Evolutionary conservation across 75 land plant genomes (phyloP).

Genomic region (Picea sitchensis): DNA sequence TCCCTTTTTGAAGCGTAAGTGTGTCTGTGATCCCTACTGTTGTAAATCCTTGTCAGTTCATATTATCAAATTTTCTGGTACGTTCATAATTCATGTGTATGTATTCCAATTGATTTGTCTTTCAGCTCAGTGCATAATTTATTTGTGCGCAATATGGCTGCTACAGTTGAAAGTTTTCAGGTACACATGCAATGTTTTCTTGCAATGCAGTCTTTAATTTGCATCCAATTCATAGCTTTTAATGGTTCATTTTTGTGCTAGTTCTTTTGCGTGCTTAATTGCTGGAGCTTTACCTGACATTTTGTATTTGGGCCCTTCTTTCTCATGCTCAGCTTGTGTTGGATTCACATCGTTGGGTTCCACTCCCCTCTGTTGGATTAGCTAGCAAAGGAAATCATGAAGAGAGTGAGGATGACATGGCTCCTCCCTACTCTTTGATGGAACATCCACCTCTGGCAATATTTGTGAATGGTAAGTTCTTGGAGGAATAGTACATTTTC

Average conservation of each 20-base stretch:
- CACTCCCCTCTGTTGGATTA: constrained; percentile 85
- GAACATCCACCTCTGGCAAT: constrained; percentile 99
- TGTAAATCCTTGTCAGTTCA: not conserved
- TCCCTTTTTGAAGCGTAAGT: constrained; percentile 92
- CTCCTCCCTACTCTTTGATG: constrained; percentile 88
- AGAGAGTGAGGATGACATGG: constrained; percentile 64
- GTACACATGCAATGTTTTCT: constrained; percentile 26
- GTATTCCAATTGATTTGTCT: constrained; percentile 7
- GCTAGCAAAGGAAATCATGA: constrained; percentile 45
- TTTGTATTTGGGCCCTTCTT: not conserved
- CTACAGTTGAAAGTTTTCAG: constrained; percentile 96
- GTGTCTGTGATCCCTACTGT: not conserved
- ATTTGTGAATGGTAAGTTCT: constrained; percentile 84
- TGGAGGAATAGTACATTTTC: too few species aligned
- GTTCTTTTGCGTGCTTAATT: not conserved
- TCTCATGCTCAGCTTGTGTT: constrained; percentile 61
- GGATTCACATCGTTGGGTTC: constrained; percentile 98
- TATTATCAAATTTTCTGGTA: not conserved
- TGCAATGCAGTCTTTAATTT: not conserved
- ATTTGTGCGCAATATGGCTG: constrained; percentile 84
- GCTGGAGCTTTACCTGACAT: not conserved
- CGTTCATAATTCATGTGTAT: not conserved
- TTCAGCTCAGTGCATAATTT: constrained; percentile 82
- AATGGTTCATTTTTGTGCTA: not conserved
- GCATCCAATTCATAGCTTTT: not conserved